Evolutionary conservation across 202 grass and related monocot species (phyloP), one percentile per base, ranked within the genome.

Genomic region (Panicum hallii): DNA sequence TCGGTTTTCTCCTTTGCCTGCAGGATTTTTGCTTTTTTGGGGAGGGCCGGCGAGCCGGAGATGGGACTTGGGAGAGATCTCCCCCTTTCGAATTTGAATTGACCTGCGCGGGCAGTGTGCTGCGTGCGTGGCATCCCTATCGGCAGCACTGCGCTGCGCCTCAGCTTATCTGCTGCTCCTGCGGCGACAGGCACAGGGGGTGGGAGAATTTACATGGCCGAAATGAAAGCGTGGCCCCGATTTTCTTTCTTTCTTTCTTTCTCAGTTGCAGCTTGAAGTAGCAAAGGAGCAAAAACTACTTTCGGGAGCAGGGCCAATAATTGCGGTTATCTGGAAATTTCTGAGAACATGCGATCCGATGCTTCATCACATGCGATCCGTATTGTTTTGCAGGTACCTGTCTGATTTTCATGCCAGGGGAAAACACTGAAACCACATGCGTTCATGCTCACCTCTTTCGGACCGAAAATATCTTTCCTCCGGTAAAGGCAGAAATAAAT

Each of bases 91-190:
- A 80, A 50, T 83, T 83, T 74, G 69, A 9, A 38, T 64, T 74
- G 70, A 83, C 70, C 45, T 41, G 55, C 12, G 56, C 56, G 67
- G 23, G 38, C 7, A 11, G 58, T 13, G 15, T 47, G 38, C 7
- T 7, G 58, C 9, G 15, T 47, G 49, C 62, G 82, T 80, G 75
- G 68, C 87, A 70, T 84, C 50, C 76, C 40, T 45, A 45, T 80
- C 86, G 4, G 28, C 41, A 16, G 41, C 66, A 44, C 10, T 23
- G 69, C 50, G 60, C 40, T 8, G 16, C 36, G 45, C 16, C 16
- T 11, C n/a, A 1, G 26, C n/a, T 30, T 46, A 26, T 63, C 41
- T 14, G 8, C 43, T 45, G n/a, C 74, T 4, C 20, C 19, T 4
- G 17, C 38, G 0, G 5, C 43, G 17, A 45, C 11, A 19, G 0